Evolutionary conservation across 148 eudicot species (phyloP).

Genomic region (Heliosperma pusillum): DNA sequence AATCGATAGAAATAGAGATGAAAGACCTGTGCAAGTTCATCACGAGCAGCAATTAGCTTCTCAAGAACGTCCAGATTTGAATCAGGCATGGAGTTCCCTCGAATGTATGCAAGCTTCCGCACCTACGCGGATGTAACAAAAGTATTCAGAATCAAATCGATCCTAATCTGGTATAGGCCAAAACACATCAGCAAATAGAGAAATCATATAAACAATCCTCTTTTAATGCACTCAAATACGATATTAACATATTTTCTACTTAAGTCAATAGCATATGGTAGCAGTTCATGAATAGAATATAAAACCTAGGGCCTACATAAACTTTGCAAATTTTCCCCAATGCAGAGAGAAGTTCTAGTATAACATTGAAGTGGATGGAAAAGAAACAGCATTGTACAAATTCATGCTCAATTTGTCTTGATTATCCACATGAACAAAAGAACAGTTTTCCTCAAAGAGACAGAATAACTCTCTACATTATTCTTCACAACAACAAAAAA

Average conservation of each 20-base stretch:
- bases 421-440: background rate
- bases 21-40: constrained; percentile 83
- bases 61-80: constrained; percentile 90
- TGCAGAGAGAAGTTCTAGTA: background rate
- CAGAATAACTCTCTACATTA: background rate
- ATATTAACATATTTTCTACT: background rate
- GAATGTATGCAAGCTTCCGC: constrained; percentile 72
- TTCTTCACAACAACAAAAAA: no score
- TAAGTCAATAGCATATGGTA: background rate
- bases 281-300: background rate
- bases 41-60: constrained; percentile 84
- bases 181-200: background rate
- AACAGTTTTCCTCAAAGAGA: background rate
- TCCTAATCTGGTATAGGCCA: background rate
- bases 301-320: background rate
- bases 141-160: background rate
- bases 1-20: constrained; percentile 1
- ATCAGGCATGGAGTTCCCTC: constrained; percentile 76
- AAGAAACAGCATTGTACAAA: constrained; percentile 2
- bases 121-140: constrained; percentile 44
- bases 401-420: background rate
- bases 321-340: background rate
- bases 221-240: background rate
- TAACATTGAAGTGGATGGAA: background rate
- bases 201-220: background rate